A percentile compares a stretch with the other conserved stretches of the same genome.
These are phyloP conservation scores for Colletotrichum tabaci DNA, from an alignment of 2,329 filamentous ascomycete species.

Conservation along the genomic window DNA sequence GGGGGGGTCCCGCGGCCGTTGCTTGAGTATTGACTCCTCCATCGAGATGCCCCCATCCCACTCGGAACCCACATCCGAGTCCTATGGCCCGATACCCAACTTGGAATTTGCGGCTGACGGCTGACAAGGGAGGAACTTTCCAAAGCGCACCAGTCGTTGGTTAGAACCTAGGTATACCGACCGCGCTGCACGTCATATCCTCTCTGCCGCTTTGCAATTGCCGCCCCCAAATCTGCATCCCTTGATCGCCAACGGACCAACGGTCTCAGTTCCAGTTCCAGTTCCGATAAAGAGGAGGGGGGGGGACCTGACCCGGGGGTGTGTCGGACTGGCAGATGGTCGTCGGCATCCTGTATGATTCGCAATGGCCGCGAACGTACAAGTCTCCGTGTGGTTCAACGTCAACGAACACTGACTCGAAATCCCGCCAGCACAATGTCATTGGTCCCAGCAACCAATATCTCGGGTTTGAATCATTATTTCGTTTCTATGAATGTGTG, in stretches of 20 bases:
- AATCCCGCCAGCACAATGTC: neutral
- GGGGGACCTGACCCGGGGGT: neutral
- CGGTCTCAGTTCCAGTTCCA: neutral
- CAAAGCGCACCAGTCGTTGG: neutral
- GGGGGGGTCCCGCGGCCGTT: neutral
- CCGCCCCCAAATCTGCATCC: slow-evolving; percentile 9
- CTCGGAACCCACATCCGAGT: neutral
- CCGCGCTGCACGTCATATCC: neutral
- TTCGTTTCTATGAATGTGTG: slow-evolving; percentile 20
- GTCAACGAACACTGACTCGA: neutral
- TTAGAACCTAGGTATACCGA: no score
- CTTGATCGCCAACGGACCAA: slow-evolving; percentile 19
- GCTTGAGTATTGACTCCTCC: neutral
- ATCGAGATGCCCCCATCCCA: neutral
- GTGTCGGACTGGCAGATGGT: neutral
- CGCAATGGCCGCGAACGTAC: no score
- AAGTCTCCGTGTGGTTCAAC: no score
- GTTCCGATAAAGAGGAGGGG: neutral
- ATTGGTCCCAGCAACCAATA: neutral
- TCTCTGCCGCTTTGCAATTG: slow-evolving; percentile 9
- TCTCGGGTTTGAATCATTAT: slow-evolving; percentile 7
- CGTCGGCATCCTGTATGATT: no score
- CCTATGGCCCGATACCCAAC: neutral
- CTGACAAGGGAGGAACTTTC: neutral
- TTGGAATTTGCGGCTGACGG: neutral